phyloP scores from a whole-genome alignment of 1,284 basidiomycete species.

The Cutaneotrichosporon sp. region DNA sequence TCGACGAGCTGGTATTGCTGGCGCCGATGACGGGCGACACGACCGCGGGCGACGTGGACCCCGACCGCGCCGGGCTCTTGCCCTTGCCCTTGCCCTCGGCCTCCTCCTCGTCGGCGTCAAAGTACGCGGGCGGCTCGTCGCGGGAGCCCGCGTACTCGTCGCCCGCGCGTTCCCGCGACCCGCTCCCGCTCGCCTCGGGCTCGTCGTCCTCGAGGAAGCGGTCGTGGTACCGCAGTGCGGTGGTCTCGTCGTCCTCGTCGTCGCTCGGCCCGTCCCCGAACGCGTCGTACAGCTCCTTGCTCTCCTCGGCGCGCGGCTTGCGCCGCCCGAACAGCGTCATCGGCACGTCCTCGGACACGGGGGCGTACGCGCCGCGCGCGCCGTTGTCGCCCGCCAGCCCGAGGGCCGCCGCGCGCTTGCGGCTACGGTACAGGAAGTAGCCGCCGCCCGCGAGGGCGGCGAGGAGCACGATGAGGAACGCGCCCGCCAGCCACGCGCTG shows the following conservation, averaged over 20 bases:
- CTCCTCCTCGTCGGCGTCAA: conserved; percentile 28
- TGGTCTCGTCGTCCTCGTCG: conserved; percentile 38
- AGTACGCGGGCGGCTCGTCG: conserved; percentile 26
- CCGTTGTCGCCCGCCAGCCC: conserved; percentile 54
- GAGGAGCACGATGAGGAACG: conserved; percentile 68
- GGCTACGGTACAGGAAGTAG: conserved; percentile 60
- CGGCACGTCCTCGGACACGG: conserved; percentile 68
- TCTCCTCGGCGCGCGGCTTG: conserved; percentile 46
- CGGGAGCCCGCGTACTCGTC: background rate
- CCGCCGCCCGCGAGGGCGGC: conserved; percentile 65
- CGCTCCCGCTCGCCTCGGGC: conserved; percentile 8
- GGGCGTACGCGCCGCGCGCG: conserved; percentile 65
- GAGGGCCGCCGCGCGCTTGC: conserved; percentile 54
- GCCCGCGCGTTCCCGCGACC: conserved; percentile 6
- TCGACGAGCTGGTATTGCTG: conserved; percentile 29
- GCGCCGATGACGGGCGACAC: conserved; percentile 15
- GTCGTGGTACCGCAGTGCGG: conserved; percentile 51
- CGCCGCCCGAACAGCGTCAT: conserved; percentile 64
- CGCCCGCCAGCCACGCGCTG: conserved; percentile 83
- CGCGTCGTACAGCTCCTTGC: conserved; percentile 84
- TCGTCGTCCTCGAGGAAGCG: conserved; percentile 47
- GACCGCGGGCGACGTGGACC: background rate
- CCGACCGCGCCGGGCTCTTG: background rate
- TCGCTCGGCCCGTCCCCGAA: conserved; percentile 68
- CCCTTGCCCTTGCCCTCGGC: conserved; percentile 6